Base-by-base conservation (phyloP, 352 stramenopile genomes). In the Thraustochytrium sp. region DNA sequence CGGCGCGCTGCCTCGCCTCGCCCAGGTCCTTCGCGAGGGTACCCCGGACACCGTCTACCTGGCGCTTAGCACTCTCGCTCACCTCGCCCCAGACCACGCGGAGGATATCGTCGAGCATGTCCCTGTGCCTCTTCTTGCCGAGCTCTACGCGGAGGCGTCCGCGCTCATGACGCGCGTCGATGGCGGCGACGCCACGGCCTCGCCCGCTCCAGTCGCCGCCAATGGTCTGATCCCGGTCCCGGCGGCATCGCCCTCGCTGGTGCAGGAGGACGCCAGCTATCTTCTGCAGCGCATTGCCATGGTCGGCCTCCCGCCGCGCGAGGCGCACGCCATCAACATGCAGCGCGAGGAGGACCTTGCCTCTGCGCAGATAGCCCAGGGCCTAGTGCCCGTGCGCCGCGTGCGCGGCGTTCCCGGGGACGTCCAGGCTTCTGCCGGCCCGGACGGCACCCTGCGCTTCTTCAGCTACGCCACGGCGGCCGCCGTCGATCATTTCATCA, bases 221-320 rank as follows among this genome's bases (percentile, higher is more conserved):
- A n/a, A n/a, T n/a, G n/a, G n/a, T n/a, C n/a, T n/a, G n/a, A 55
- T 18, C 49, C 26, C 18, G 49, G 18, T 26, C 49, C 18, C 49
- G 18, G 49, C 42, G 1, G 46, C 36, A 5, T 77, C 65, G 42
- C 42, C 65, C 18, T 13, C 8, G 11, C 65, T 77, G 23, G 49
- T 77, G 34, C 49, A 36, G 9, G 65, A 77, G 26, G 65, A 77
- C 26, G 65, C 46, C 31, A 11, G 42, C 29, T 77, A 77, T 36
- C 68, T 77, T 36, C 65, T 77, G 13, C 42, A 77, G 34, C 65
- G 65, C 18, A 77, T 77, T 16, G 59, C 59, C 34, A 72, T 72
- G 59, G 13, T 44, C 40, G 59, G 59, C 21, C 9, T 31, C 9
- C 11, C 65, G 34, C 65, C 65, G 23, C 31, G 18, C n/a, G 26